Conservation (phyloP, 495 filamentous ascomycete genomes). For the Annulohypoxylon nitens region DNA sequence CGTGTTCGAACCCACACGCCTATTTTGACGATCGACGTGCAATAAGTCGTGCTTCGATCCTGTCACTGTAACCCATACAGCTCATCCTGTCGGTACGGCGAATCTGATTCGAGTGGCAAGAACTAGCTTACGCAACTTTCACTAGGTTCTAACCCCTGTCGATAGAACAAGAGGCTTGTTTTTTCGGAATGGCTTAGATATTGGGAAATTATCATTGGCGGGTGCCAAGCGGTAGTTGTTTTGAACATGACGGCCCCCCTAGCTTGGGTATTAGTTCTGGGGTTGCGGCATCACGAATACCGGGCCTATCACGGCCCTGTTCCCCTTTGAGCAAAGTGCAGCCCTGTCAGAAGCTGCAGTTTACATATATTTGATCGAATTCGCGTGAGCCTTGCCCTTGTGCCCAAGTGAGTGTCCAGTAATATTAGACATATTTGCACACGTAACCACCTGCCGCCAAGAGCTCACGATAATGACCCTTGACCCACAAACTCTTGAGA, state of each 20-base stretch:
- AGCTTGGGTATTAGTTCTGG: not conserved
- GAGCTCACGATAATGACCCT: conserved; percentile 39
- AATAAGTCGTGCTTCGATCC: not conserved
- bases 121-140: conserved; percentile 11
- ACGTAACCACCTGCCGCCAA: conserved; percentile 34
- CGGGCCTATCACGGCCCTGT: conserved; percentile 17
- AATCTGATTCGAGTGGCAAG: not conserved
- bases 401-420: not conserved
- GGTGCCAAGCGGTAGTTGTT: conserved; percentile 15
- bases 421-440: conserved; percentile 18
- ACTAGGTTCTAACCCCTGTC: not conserved
- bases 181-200: conserved; percentile 9
- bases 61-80: not conserved
- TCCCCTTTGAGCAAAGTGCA: conserved; percentile 2
- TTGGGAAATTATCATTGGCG: conserved; percentile 13
- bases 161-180: not conserved
- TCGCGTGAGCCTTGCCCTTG: conserved; percentile 2
- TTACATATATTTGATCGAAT: conserved; percentile 9
- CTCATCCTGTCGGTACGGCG: not conserved
- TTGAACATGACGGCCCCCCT: conserved; percentile 2
- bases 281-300: conserved; percentile 13
- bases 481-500: conserved; percentile 21
- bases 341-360: not conserved
- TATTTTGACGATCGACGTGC: not conserved
- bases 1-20: not conserved